A percentile compares a stretch with the other conserved stretches of the same genome.
These are phyloP conservation scores for Flammula alnicola DNA, from an alignment of 1,284 basidiomycete species.

Conservation along the genomic window DNA sequence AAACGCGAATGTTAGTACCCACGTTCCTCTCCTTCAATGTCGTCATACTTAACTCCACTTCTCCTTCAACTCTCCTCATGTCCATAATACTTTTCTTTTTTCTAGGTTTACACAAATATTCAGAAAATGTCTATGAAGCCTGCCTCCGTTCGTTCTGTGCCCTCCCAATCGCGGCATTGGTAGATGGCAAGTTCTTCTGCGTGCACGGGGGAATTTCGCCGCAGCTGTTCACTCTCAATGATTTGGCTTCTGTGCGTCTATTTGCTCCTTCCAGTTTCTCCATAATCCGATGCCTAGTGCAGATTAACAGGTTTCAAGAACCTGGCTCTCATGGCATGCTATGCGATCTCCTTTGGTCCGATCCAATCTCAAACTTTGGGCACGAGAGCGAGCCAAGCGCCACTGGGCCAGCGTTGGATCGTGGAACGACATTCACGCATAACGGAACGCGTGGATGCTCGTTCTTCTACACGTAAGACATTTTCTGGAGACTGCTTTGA, in stretches of 20 bases:
- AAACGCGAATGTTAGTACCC: slow-evolving; percentile 84
- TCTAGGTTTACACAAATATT: slow-evolving; percentile 92
- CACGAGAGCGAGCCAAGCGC: slow-evolving; percentile 47
- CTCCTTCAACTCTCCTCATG: too few species aligned
- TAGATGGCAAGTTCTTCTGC: slow-evolving; percentile 97
- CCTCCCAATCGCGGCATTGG: slow-evolving; percentile 89
- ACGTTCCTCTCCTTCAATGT: slow-evolving; percentile 10
- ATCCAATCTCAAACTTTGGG: slow-evolving; percentile 85
- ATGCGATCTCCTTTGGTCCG: slow-evolving; percentile 96
- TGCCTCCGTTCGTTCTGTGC: slow-evolving; percentile 93
- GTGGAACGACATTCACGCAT: slow-evolving; percentile 70
- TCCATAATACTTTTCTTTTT: too few species aligned
- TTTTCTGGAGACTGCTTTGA: too few species aligned
- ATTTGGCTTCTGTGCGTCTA: slow-evolving; percentile 55
- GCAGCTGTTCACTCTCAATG: slow-evolving; percentile 78
- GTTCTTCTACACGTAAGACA: slow-evolving; percentile 87
- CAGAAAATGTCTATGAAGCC: slow-evolving; percentile 84
- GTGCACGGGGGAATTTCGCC: slow-evolving; percentile 97
- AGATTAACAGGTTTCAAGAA: slow-evolving; percentile 93
- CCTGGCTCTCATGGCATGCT: slow-evolving; percentile 92
- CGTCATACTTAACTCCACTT: neutral
- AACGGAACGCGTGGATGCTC: slow-evolving; percentile 94
- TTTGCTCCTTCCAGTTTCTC: slow-evolving; percentile 4
- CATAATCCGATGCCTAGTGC: slow-evolving; percentile 4
- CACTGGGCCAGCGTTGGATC: slow-evolving; percentile 23